Evolutionary conservation across 2,329 filamentous ascomycete genomes (phyloP).

Genomic region (Fusarium sublunatum): DNA sequence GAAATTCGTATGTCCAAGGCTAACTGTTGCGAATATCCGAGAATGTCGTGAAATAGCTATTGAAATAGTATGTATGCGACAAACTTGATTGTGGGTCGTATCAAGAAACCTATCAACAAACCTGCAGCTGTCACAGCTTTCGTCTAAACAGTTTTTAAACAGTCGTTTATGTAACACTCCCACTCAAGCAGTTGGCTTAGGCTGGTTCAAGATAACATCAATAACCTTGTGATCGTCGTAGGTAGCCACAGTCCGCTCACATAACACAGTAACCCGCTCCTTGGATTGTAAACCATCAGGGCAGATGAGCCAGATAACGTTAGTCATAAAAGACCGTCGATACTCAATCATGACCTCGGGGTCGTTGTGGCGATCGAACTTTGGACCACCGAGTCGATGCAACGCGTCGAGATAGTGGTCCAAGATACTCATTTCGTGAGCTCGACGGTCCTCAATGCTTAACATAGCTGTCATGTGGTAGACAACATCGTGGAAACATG

Average conservation of each 20-base stretch:
- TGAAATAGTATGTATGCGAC: too few species aligned
- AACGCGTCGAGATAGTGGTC: conserved; percentile 38
- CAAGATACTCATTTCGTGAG: conserved; percentile 51
- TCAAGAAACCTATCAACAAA: too few species aligned
- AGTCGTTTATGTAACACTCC: too few species aligned
- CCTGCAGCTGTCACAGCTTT: too few species aligned
- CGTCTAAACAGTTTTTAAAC: too few species aligned
- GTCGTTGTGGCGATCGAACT: conserved; percentile 33
- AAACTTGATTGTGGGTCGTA: too few species aligned
- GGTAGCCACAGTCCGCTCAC: conserved; percentile 51
- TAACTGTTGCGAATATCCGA: too few species aligned
- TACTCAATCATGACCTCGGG: conserved; percentile 44
- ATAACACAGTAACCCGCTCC: conserved; percentile 50
- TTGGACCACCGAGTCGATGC: conserved; percentile 26
- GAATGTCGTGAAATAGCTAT: too few species aligned
- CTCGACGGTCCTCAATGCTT: conserved; percentile 54
- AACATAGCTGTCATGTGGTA: conserved; percentile 56
- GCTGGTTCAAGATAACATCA: conserved; percentile 41
- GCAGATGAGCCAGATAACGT: conserved; percentile 43
- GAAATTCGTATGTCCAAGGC: too few species aligned
- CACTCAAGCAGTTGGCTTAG: neutral
- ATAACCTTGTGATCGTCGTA: conserved; percentile 54
- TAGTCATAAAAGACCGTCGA: conserved; percentile 44
- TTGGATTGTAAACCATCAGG: conserved; percentile 48
- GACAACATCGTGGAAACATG: conserved; percentile 57